Percentiles rank a stretch among this genome's conserved stretches.
phyloP scores from a whole-genome alignment of 2,329 filamentous ascomycete species.

The Colletotrichum tamarilloi region DNA sequence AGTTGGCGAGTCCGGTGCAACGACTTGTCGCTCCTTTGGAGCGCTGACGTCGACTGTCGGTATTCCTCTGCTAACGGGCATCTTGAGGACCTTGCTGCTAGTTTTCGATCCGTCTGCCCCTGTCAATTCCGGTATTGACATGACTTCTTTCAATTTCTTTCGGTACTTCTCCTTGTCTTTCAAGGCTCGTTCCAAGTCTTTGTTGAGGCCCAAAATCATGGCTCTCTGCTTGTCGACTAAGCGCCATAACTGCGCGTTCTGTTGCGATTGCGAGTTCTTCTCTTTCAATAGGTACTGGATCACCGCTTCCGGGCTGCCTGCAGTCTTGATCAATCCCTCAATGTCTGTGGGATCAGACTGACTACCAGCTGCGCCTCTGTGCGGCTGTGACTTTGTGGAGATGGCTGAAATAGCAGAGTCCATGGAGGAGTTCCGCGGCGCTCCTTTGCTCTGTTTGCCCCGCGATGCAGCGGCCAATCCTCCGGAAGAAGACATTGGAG shows the following conservation, averaged over 20 bases:
- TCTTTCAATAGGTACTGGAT: slow-evolving; percentile 91
- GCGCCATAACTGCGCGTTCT: slow-evolving; percentile 94
- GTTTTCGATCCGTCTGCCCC: slow-evolving; percentile 40
- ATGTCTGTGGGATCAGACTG: slow-evolving; percentile 78
- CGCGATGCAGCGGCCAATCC: slow-evolving; percentile 55
- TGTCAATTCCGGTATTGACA: slow-evolving; percentile 53
- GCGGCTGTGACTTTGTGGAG: slow-evolving; percentile 69
- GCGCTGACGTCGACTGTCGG: slow-evolving; percentile 42
- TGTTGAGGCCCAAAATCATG: slow-evolving; percentile 94
- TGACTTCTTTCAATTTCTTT: slow-evolving; percentile 85
- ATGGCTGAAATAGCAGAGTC: slow-evolving; percentile 90
- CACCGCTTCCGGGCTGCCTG: slow-evolving; percentile 89
- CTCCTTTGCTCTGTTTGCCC: slow-evolving; percentile 51
- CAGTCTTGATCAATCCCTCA: slow-evolving; percentile 80
- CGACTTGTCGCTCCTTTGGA: slow-evolving; percentile 45
- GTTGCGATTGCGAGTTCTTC: slow-evolving; percentile 87
- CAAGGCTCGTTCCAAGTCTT: slow-evolving; percentile 88
- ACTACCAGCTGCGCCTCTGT: slow-evolving; percentile 69
- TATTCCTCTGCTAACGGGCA: slow-evolving; percentile 37
- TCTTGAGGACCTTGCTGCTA: slow-evolving; percentile 26
- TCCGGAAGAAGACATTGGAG: slow-evolving; percentile 58
- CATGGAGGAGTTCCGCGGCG: slow-evolving; percentile 84
- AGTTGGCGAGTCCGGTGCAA: slow-evolving; percentile 59
- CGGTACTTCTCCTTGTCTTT: slow-evolving; percentile 97
- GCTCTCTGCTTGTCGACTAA: slow-evolving; percentile 95